Base-by-base conservation (phyloP, 2,329 filamentous ascomycete genomes). In the Fusarium sp. region DNA sequence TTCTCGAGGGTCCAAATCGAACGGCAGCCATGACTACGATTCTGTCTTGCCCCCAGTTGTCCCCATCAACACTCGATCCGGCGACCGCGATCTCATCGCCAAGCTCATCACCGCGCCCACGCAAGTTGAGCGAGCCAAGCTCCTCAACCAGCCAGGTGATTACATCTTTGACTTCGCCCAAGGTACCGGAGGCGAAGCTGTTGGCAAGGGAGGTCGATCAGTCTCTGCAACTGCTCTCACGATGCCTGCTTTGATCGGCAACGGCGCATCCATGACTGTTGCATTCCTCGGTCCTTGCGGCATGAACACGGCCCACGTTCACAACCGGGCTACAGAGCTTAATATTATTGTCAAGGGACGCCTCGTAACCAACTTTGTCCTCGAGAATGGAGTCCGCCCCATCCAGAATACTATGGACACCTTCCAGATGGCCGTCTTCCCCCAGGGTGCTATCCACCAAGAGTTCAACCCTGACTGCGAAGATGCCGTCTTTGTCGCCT, bases 401-500 rank as follows among this genome's bases (percentile, higher is more conserved):
- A 74, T 78, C 44, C 62, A 61, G 41, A 78, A 76, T 62, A 73
- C 71, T 41, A 64, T 81, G 44, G 63, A 67, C 4, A 69, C 68
- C 5, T 77, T 73, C 63, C 75, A 80, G 60, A 80, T 80, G 76
- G 75, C 76, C 15, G 75, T 80, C 17, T 82, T 83, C 69, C 80
- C 79, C 5, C 75, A 79, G 64, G 82, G 81, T 9, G 75, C 77
- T 6, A 72, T 82, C 21, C 82, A 84, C 66, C 76, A 77, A 3
- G 78, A 83, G 65, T 82, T 79, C 69, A 84, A 84, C 70, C 80
- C 80, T 1, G 76, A 79, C 55, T 83, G 81, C 67, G 72, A 75
- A 33, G 72, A 77, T 19, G 75, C 80, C 19, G 74, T 78, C 13
- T 82, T 82, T 63, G 77, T 82, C 7, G 80, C 80, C 4, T 75